Conservation (phyloP, 2,329 filamentous ascomycete genomes). For the Aspergillus glaucus region DNA sequence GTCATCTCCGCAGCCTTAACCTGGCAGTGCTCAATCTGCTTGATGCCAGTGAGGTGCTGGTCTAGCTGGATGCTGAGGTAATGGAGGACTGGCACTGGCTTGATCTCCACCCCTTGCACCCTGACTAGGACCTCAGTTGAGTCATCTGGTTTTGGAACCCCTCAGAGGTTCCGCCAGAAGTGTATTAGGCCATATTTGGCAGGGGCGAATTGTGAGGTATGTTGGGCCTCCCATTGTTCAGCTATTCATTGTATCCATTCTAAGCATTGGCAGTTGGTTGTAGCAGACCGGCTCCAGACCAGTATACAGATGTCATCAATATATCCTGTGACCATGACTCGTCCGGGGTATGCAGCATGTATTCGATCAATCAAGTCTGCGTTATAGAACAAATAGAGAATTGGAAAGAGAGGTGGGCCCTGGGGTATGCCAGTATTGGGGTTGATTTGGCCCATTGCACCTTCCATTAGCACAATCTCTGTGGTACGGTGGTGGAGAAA, state of each 20-base stretch:
- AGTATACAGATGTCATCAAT: neutral
- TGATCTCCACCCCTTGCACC: neutral
- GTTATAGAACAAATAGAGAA: too few species aligned
- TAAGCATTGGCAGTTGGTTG: neutral
- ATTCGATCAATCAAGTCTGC: neutral
- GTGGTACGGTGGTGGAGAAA: constrained; percentile 2
- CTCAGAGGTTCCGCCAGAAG: neutral
- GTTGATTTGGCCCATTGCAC: neutral
- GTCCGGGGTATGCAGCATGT: neutral
- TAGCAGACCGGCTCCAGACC: neutral
- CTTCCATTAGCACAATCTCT: constrained; percentile 1
- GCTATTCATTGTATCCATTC: neutral
- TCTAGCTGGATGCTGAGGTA: neutral
- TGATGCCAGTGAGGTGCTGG: neutral
- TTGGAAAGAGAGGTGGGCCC: too few species aligned
- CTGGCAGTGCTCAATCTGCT: neutral
- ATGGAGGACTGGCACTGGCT: neutral
- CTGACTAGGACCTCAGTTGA: neutral
- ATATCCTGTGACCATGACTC: neutral
- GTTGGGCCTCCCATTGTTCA: neutral
- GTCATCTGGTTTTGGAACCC: neutral
- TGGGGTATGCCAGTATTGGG: neutral
- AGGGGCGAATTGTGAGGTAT: neutral
- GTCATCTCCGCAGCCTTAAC: neutral
- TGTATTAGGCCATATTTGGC: neutral